Base-by-base conservation (phyloP, 2,329 filamentous ascomycete species). In the Scedosporium dehoogii region DNA sequence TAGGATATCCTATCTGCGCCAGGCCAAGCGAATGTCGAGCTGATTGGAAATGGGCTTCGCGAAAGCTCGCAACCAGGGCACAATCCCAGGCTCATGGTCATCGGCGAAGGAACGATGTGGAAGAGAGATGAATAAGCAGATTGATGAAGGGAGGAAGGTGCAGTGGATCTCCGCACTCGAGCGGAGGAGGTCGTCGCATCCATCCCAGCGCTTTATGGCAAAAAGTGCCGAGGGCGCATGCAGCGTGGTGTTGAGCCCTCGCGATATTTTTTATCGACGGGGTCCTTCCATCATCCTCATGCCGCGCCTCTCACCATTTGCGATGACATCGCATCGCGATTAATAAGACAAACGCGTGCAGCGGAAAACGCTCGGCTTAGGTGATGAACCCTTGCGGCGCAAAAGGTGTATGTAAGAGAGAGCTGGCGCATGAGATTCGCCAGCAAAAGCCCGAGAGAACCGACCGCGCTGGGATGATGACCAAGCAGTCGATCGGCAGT, bases 291-390 rank as follows among this genome's bases (percentile, higher is more conserved):
- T 46, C 44, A 16, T 25, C 51, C 51, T 23, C 51, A 14, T 55
- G 18, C 23, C 29, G 25, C n/a, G 12, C n/a, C 25, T 21, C 44
- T 21, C 16, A n/a, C 16, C 59, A 42, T 29, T 60, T 60, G 59
- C 42, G 59, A 60, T 44, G 59, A 41, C 23, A 51, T 60, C 59
- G 33, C 23, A 51, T 60, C 59, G 59, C 48, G 46, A 60, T 60
- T 60, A 60, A 33, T 60, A 60, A 60, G 59, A 51, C 59, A 46
- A 46, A 46, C 29, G 44, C 44, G 46, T 53, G 48, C 33, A 60
- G 59, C 27, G 33, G 56, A 33, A 33, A 33, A 16, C 53, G 27
- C 56, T 12, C 56, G 18, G 56, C 33, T 33, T 33, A 59, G 59
- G 42, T 44, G 48, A 61, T 42, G 46, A 51, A 14, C 14, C 42